Evolutionary conservation across 441 rosid species (phyloP), one percentile per base, ranked within the genome.

Genomic region (Rhodomyrtus psidioides): DNA sequence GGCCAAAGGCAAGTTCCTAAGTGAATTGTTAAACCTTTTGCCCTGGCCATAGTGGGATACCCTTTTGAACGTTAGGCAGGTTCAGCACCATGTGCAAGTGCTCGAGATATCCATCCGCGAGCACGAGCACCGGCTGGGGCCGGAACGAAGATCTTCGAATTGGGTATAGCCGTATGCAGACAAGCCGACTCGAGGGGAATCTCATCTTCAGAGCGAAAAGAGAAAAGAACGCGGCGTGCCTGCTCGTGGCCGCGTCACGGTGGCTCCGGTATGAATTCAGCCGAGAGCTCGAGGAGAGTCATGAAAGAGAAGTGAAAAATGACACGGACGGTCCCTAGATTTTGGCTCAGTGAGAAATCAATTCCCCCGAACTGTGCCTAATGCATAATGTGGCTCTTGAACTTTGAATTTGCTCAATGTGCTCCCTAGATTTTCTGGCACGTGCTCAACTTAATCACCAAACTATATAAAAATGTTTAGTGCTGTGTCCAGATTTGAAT

Each of bases 221-320:
- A 62, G 44, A 62, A 30, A 62, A 28, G 58, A 55, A 17, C 23
- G 7, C 9, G 53, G 12, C 53, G 14, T 12, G 53, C 3, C 14
- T 49, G 53, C 53, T 49, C 19, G 0, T 23, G 0, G 0, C 6
- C 23, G 9, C 23, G 1, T 60, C 16, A 9, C 5, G 0, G 9
- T 39, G 4, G 10, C 39, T 17, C 12, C 3, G 16, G 16, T 28
- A 28, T 4, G 16, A 7, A 3, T 17, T 17, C 17, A 30, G 46
- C 12, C 2, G 8, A 70, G 15, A 21, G 49, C 16, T 70, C 7
- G 4, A 39, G 1, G 4, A 21, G 15, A 39, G 15, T 21, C 16
- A 13, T 12, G n/a, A 21, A 23, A 55, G 23, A 3, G 4, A 49
- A 49, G 10, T 10, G 55, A 54, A 23, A 55, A 23, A 21, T 49